Conservation (phyloP, 73 alveolate genomes). For the Stentor roeselii region DNA sequence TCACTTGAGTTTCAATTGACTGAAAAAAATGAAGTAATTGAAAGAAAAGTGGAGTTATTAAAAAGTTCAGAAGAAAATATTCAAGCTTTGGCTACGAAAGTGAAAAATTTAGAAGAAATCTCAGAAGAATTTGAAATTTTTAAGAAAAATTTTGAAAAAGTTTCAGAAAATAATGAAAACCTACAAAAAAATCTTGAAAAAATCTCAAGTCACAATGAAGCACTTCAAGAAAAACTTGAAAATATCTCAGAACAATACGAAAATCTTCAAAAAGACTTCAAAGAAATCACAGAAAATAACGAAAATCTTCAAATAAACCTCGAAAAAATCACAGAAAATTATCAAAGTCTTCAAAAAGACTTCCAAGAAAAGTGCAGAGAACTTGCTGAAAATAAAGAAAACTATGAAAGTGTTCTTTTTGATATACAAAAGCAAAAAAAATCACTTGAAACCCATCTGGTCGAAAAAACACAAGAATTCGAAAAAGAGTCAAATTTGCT, state of each 20-base stretch:
- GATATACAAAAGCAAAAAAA: not conserved
- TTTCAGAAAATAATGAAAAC: not conserved
- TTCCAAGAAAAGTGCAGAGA: not conserved
- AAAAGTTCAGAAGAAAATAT: not conserved
- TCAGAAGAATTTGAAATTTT: not conserved
- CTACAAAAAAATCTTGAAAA: not conserved
- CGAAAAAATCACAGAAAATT: not conserved
- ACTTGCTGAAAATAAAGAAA: not conserved
- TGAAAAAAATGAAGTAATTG: not conserved
- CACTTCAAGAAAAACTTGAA: not conserved
- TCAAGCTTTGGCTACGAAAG: not conserved
- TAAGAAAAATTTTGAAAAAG: not conserved
- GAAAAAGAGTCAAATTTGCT: not conserved
- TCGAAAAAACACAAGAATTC: not conserved
- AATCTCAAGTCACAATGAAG: not conserved
- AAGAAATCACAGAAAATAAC: not conserved
- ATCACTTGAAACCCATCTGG: not conserved
- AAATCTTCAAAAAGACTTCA: not conserved
- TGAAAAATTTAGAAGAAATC: too few relatives aligned
- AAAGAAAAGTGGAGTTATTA: too few relatives aligned
- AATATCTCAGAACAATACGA: not conserved
- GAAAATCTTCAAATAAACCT: not conserved
- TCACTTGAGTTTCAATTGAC: too few relatives aligned
- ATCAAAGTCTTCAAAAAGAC: not conserved
- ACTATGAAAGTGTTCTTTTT: not conserved